Evolutionary conservation across 2,329 filamentous ascomycete species (phyloP).

Genomic region (Clonostachys solani): DNA sequence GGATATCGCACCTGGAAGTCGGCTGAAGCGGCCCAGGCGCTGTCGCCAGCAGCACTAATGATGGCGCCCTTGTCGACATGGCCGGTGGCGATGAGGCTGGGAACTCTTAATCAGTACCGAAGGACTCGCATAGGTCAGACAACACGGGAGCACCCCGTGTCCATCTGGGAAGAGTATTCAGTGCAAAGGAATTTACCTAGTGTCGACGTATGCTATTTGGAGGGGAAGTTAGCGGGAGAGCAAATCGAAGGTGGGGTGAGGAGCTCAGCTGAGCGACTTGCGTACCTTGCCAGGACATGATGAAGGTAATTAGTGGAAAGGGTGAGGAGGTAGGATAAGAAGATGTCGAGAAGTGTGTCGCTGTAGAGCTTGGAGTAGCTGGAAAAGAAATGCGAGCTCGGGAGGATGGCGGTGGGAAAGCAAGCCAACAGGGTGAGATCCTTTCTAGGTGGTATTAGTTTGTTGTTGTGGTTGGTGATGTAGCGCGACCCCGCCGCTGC

Average conservation of each 20-base stretch:
- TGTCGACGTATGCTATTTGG: constrained; percentile 43
- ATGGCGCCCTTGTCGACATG: constrained; percentile 84
- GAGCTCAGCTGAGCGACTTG: background rate
- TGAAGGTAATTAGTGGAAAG: background rate
- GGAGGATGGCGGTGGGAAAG: too few species aligned
- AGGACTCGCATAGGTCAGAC: background rate
- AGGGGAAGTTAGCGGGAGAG: background rate
- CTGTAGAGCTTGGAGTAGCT: too few species aligned
- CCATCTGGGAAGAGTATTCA: background rate
- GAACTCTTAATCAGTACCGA: background rate
- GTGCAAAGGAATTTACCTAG: constrained; percentile 33
- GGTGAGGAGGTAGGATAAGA: too few species aligned
- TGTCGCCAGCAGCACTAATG: constrained; percentile 76
- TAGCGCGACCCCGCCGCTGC: too few species aligned
- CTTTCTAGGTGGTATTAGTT: too few species aligned
- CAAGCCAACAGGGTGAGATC: too few species aligned
- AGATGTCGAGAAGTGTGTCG: too few species aligned
- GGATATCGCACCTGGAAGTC: constrained; percentile 64
- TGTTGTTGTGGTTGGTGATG: too few species aligned
- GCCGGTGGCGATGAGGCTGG: constrained; percentile 73
- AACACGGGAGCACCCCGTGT: background rate
- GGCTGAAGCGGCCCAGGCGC: constrained; percentile 68
- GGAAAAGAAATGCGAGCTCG: too few species aligned
- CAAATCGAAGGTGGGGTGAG: background rate
- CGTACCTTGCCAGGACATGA: constrained; percentile 9